A percentile compares a stretch with the other conserved stretches of the same genome.
phyloP scores from a whole-genome alignment of 2,329 filamentous ascomycete species.

The Colletotrichum sp. region DNA sequence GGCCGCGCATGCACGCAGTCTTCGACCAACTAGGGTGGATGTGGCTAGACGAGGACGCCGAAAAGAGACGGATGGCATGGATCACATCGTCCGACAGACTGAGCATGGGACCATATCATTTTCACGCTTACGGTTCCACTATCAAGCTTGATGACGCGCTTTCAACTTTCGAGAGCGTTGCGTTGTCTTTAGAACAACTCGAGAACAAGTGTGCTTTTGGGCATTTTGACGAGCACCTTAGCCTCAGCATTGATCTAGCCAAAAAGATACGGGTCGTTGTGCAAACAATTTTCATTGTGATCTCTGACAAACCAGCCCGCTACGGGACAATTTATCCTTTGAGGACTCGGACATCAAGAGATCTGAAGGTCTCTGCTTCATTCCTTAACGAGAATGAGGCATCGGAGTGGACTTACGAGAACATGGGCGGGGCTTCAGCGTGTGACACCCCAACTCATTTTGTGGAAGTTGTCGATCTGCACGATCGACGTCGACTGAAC shows the following conservation, averaged over 20 bases:
- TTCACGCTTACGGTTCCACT: no score
- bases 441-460: background rate
- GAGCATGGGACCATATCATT: background rate
- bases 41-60: background rate
- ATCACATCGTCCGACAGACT: background rate
- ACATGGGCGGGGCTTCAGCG: background rate
- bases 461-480: background rate
- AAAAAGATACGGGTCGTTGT: accelerated
- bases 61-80: background rate
- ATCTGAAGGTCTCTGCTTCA: background rate
- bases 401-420: background rate
- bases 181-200: background rate
- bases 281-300: background rate
- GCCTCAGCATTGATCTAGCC: background rate
- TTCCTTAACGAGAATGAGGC: accelerated
- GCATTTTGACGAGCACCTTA: background rate
- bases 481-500: background rate
- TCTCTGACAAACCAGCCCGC: background rate
- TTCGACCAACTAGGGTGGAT: background rate
- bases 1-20: background rate
- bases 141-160: background rate
- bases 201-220: background rate
- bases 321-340: accelerated
- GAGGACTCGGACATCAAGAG: background rate
- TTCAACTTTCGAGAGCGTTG: background rate